Base-by-base conservation (phyloP, 805 yeast species). In the Jamesozyma gamospora region DNA sequence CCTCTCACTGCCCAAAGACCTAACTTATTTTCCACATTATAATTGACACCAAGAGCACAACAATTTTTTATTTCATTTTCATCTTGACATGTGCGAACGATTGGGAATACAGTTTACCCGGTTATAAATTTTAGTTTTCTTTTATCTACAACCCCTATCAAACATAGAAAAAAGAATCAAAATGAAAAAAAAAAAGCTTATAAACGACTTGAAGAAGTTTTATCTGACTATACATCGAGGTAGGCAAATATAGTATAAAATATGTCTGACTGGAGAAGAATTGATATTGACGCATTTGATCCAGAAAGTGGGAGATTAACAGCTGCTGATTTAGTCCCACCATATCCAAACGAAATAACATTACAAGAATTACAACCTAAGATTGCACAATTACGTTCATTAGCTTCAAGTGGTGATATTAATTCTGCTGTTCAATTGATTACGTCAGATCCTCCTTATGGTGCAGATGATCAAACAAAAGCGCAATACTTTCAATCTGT, bases 251-350 rank as follows among this genome's bases (percentile, higher is more conserved):
- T n/a, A n/a, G n/a, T n/a, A n/a, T n/a, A n/a, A 14, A 28, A 18
- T 3, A 50, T 50, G 53, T 39, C 44, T 44, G 87, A 81, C 56
- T 83, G 94, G 94, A 82, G 98, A 74, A 78, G 92, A 72, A 85
- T 90, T 51, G 95, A 92, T 60, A 79, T 92, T 39, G 97, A 92
- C 62, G 83, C 86, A 14, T 78, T 77, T 48, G 96, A 88, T 56
- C 83, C 94, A 3, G 95, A 88, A 35, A 74, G 72, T 50, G 67
- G 66, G 14, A 77, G 75, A 52, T 62, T 83, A 46, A 69, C 79
- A 26, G 69, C 70, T 34, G 76, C 72, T 48, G 90, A 83, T 37
- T 69, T 84, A 52, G 63, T 72, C 16, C 75, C 74, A 11, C 79
- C 80, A 11, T 46, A 72, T 46, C 62, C 70, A 32, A 72, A 73